Percentiles rank a stretch among this genome's conserved stretches.
phyloP scores from a whole-genome alignment of 202 grass and related monocot genomes.

The Bolboschoenoplectus hybrid region DNA sequence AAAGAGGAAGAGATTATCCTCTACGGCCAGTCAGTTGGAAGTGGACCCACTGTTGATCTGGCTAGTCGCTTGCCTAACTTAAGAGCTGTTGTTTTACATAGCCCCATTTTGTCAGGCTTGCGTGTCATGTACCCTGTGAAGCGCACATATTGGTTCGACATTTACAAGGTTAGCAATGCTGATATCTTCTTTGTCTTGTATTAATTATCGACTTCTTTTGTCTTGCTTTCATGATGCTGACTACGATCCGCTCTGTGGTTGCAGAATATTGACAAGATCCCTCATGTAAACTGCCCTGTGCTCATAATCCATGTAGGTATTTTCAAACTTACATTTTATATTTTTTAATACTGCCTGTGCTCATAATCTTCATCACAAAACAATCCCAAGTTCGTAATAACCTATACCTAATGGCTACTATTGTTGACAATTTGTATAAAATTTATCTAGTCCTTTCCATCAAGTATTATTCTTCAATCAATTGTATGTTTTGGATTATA shows the following conservation, averaged over 20 bases:
- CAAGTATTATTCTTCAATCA: not conserved
- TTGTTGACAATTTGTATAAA: slow-evolving; percentile 7
- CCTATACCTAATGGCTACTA: not conserved
- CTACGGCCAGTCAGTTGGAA: slow-evolving; percentile 80
- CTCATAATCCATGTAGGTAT: slow-evolving; percentile 84
- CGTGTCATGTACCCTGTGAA: slow-evolving; percentile 91
- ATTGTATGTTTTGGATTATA: not conserved
- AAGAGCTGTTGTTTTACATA: slow-evolving; percentile 73
- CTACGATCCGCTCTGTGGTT: slow-evolving; percentile 38
- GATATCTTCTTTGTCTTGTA: slow-evolving; percentile 32
- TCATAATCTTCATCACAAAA: not conserved
- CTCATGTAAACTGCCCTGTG: slow-evolving; percentile 71
- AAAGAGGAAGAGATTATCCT: slow-evolving; percentile 86
- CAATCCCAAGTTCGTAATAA: not conserved
- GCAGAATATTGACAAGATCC: slow-evolving; percentile 83
- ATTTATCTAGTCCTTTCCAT: not conserved
- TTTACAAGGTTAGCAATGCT: slow-evolving; percentile 67
- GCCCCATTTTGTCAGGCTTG: slow-evolving; percentile 77
- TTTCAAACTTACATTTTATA: slow-evolving; percentile 27
- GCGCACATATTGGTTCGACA: slow-evolving; percentile 83
- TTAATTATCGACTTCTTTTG: not conserved
- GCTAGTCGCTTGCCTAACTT: slow-evolving; percentile 60
- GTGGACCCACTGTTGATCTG: slow-evolving; percentile 79
- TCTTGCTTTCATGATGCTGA: slow-evolving; percentile 38
- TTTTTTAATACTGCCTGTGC: not conserved